Conservation (phyloP, 2,329 filamentous ascomycete genomes). For the Penicillium sp. region DNA sequence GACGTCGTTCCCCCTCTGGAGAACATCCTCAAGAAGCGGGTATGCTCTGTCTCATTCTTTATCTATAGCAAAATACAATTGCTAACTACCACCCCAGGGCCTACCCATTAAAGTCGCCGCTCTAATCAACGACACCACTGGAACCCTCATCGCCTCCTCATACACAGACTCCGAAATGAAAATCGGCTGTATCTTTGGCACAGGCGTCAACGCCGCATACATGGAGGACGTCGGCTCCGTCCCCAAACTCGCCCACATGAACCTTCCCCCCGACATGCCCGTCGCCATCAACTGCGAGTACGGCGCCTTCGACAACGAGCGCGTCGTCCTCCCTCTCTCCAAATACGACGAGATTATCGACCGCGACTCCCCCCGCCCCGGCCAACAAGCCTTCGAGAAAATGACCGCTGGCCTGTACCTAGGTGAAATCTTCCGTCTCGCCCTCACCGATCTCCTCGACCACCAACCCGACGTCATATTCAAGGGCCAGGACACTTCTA, state of each 20-base stretch:
- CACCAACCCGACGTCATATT: conserved; percentile 77
- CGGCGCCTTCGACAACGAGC: conserved; percentile 95
- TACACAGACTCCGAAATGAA: conserved; percentile 94
- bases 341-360: conserved; percentile 87
- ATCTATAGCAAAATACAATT: conserved; percentile 16
- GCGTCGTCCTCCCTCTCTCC: conserved; percentile 82
- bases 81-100: conserved; percentile 54
- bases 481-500: conserved; percentile 76
- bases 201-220: conserved; percentile 97
- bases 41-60: conserved; percentile 46
- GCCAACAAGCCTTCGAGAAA: conserved; percentile 95
- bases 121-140: conserved; percentile 96
- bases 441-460: conserved; percentile 83
- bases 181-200: conserved; percentile 98
- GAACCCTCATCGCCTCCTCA: conserved; percentile 91
- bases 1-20: conserved; percentile 91
- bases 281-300: conserved; percentile 99
- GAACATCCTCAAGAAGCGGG: conserved; percentile 71
- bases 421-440: conserved; percentile 90
- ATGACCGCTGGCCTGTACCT: conserved; percentile 96
- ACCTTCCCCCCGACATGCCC: conserved; percentile 78
- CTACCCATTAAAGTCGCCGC: conserved; percentile 92
- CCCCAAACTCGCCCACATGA: conserved; percentile 90
- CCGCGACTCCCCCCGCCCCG: conserved; percentile 86
- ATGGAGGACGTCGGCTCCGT: conserved; percentile 92